Evolutionary conservation across 2,329 filamentous ascomycete species (phyloP).

Genomic region (Cercospora janseana): DNA sequence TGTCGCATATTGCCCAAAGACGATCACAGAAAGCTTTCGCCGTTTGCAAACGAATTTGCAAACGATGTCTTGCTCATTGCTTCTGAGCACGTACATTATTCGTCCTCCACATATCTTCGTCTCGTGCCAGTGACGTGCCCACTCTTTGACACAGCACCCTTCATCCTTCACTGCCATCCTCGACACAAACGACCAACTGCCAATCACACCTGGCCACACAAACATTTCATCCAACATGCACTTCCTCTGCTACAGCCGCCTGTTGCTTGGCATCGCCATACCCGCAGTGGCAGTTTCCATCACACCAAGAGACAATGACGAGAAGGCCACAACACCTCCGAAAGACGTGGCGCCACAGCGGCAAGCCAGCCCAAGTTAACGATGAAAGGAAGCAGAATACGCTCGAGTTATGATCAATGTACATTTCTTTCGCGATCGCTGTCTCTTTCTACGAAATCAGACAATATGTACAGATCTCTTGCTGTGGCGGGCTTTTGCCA

Average conservation of each 20-base stretch:
- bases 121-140: not conserved
- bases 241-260: constrained; percentile 21
- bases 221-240: constrained; percentile 17
- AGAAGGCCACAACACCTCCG: not conserved
- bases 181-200: not conserved
- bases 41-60: no score
- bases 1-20: no score
- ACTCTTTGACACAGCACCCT: not conserved
- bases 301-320: constrained; percentile 15
- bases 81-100: not conserved
- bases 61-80: no score
- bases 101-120: not conserved
- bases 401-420: not conserved
- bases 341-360: not conserved
- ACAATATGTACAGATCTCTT: constrained; percentile 10
- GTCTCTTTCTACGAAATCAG: not conserved
- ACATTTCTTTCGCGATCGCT: not conserved
- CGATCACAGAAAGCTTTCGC: no score
- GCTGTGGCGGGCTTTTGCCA: not conserved
- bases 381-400: no score
- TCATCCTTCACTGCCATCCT: not conserved
- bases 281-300: constrained; percentile 22
- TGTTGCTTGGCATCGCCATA: constrained; percentile 21
- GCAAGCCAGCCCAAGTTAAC: no score
- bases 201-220: not conserved